Evolutionary conservation across 345 rosid species (phyloP), one percentile per base, ranked within the genome.

Genomic region (Citrus medica): DNA sequence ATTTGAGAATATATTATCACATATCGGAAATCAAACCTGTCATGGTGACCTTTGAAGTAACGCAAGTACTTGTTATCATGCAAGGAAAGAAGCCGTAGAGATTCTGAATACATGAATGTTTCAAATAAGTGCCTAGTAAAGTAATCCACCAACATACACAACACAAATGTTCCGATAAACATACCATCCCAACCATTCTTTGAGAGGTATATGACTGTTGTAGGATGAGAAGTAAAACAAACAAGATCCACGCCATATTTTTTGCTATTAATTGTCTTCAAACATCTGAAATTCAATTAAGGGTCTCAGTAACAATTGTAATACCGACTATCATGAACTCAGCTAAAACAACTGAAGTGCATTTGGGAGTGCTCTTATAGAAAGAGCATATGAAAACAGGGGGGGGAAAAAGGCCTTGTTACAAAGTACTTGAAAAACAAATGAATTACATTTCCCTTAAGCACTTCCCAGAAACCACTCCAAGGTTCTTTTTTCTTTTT

Each of bases 171-270:
- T 65, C 35, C 24, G 33, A 67, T 24, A 76, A 76, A 76, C 93
- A 76, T 85, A 94, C 98, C 99, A 81, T 96, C 99, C 99, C 99
- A 96, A 71, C 99, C 99, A 86, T 94, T 96, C 82, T 91, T 89
- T 64, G 98, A 96, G 42, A 98, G 91, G 87, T 94, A 96, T 87
- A 94, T 92, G 75, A 94, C 98, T 78, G 97, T 96, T 9, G 97
- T 91, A 12, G 95, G 95, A 81, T 90, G 93, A 33, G 90, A 88
- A 80, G 99, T 94, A 86, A 94, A 96, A 81, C 90, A 88, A 84
- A 96, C 99, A 51, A 92, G 87, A 87, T 94, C 99, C 78, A 96
- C 98, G 7, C 99, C 99, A 79, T 96, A 96, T 85, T 94, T 96
- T 85, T 96, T 96, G 93, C 98, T 96, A 79, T 96, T 96, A 14